Evolutionary conservation across 768 basidiomycete species (phyloP), one percentile per base, ranked within the genome.

Genomic region (Rhizopogon vinicolor): DNA sequence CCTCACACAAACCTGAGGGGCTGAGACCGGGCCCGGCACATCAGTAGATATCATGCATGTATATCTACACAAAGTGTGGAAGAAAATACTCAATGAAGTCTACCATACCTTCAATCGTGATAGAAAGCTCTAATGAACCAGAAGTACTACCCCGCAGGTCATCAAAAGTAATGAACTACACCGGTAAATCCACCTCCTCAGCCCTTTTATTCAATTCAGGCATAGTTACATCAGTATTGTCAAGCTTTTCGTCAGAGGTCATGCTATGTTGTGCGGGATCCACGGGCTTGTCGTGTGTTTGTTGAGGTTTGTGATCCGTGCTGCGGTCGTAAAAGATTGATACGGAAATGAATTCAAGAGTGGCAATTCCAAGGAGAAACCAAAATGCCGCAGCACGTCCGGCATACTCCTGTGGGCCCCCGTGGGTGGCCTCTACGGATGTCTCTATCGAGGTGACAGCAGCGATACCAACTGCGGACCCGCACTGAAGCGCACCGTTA

Each of bases 401-500:
- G 13, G 62, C 41, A 58, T 74, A 78, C 13, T 62, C 61, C 7
- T 51, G 51, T 8, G 68, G 51, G 1, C 72, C 72, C 5, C 70
- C 72, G 55, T 69, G 61, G 14, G 48, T 58, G 44, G 55, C 54
- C 61, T 78, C 70, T 29, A 82, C 68, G 42, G 75, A 76, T 3
- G 73, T 71, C 67, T 79, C 66, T 58, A 83, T 81, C n/a, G 79
- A 76, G 33, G 65, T 74, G 29, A 81, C 72, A 25, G 73, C 72
- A 13, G 83, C 78, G 37, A 79, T 65, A n/a, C 79, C 80, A 22
- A 79, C 68, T 6, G 83, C 82, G 10, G 74, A 74, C 33, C 81
- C 80, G 55, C 80, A 68, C 63, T 84, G 79, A 1, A 82, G 73
- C 10, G 78, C 77, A 25, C 75, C 74, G 55, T 80, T 81, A 71